Base-by-base conservation (phyloP, 768 basidiomycete species). In the Austroboletus eburneus region DNA sequence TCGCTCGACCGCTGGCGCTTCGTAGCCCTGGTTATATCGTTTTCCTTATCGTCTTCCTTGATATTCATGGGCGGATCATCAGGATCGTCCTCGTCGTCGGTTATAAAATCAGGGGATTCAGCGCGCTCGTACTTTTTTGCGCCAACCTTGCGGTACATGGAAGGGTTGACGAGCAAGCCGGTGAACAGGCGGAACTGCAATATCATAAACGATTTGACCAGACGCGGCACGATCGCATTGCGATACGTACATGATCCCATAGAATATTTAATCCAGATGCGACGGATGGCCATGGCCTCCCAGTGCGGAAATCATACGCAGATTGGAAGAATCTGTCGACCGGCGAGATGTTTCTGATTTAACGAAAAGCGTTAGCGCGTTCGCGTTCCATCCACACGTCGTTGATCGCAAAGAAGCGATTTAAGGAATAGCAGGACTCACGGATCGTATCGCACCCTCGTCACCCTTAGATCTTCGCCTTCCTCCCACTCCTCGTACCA, bases 401-500 rank as follows among this genome's bases (percentile, higher is more conserved):
- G 16, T 9, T 4, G 16, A 12, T 5, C 25, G 25, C 25, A 33
- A 5, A 16, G 16, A 33, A 33, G 12, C 32, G 9, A 33, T 13
- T 13, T 4, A 33, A 33, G 16, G 16, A 33, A 12, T 7, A 33
- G 12, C 17, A 42, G 21, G 32, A 57, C 81, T 55, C 51, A 86
- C 85, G 68, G 62, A 57, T 85, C 71, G 46, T 76, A 77, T 29
- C 64, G 68, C 34, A 64, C 65, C 23, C 58, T 66, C 4, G 59
- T 66, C 32, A 69, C 62, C 48, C 79, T 69, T 25, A 72, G 63
- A 39, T 71, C 63, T 59, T 88, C 85, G 3, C 67, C 70, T 34
- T 83, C 78, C 41, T 76, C 76, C 87, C 87, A 90, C n/a, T 78
- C 68, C 49, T 86, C 79, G 69, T 75, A 85, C 86, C 86, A 90